Evolutionary conservation across 1,284 basidiomycete genomes (phyloP), one percentile per base, ranked within the genome.

Genomic region (Athelia psychrophila): DNA sequence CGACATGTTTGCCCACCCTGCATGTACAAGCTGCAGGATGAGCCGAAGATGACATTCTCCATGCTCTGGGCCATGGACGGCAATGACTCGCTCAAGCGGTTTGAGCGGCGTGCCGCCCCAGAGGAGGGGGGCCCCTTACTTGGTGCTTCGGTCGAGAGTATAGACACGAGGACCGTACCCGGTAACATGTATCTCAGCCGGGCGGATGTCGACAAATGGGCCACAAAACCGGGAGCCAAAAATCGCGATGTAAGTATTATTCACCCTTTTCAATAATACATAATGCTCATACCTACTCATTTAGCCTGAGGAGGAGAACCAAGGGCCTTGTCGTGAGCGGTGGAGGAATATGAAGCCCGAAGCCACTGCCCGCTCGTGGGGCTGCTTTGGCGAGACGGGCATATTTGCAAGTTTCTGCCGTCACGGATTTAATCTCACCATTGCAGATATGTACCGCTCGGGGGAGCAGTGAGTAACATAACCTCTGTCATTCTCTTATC

Each of bases 381-480:
- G 60, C 57, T 3, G 48, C 60, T 61, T 57, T 30, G 51, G 60
- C 16, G 55, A 58, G 38, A 59, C 58, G 0, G 58, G 59, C 2
- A 42, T 58, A 5, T 60, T 63, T 32, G 20, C 58, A 1, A 35
- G 25, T 12, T 33, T 58, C 3, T 62, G 59, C 51, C 48, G 57
- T 2, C 58, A 63, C 30, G 55, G 60, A 6, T 58, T 60, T 38
- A 52, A 55, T 1, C 35, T 64, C 3, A 9, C 55, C 6, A 30
- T 57, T 19, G 52, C 49, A 1, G 59, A 64, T 42, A 64, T 64
- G 62, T 51, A 61, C 0, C 24, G 44, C 10, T 61, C 60, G 20
- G 59, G 60, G 0, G 59, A 63, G 47, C 47, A 60, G 61, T 63
- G 25, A 38, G 56, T 51, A n/a, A n/a, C n/a, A n/a, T n/a, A n/a